These are phyloP conservation scores for Capsaspora owczarzaki DNA, from an alignment of 78 protist species.

Conservation along the genomic window DNA sequence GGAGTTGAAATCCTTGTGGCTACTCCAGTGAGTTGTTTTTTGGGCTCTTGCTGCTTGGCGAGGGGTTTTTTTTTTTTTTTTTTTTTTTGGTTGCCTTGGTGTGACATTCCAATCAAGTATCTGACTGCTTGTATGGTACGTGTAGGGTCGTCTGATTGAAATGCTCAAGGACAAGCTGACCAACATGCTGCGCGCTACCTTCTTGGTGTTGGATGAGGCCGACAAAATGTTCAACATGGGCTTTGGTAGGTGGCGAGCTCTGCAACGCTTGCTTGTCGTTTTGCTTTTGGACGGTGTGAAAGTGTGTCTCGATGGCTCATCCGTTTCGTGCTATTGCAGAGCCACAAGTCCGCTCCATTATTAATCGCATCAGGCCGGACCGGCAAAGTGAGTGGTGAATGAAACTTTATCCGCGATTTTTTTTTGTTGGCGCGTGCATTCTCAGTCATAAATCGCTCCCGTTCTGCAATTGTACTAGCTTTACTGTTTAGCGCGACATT, in stretches of 20 bases:
- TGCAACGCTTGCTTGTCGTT: background rate
- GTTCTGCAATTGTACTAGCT: too few relatives aligned
- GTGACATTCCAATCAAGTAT: conserved; percentile 53
- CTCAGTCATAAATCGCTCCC: too few relatives aligned
- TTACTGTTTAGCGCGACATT: conserved; percentile 79
- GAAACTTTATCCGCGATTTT: too few relatives aligned
- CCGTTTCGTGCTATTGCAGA: background rate
- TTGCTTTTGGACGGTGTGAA: background rate
- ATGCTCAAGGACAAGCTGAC: background rate
- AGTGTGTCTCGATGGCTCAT: background rate
- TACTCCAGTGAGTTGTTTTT: conserved; percentile 23
- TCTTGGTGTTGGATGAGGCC: conserved; percentile 82
- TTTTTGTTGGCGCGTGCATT: too few relatives aligned
- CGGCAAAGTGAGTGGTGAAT: conserved; percentile 42
- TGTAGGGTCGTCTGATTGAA: conserved; percentile 61
- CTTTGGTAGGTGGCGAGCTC: conserved; percentile 18
- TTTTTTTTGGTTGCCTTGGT: too few relatives aligned
- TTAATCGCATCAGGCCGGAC: conserved; percentile 61
- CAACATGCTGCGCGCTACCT: conserved; percentile 26
- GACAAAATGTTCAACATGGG: conserved; percentile 68
- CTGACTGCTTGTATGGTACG: background rate
- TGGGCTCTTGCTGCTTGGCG: background rate
- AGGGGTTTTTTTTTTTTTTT: too few relatives aligned
- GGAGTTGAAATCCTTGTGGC: conserved; percentile 50
- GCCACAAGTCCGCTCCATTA: conserved; percentile 56